Evolutionary conservation across 1,284 basidiomycete genomes (phyloP).

Genomic region (Rhodotorula sp.): DNA sequence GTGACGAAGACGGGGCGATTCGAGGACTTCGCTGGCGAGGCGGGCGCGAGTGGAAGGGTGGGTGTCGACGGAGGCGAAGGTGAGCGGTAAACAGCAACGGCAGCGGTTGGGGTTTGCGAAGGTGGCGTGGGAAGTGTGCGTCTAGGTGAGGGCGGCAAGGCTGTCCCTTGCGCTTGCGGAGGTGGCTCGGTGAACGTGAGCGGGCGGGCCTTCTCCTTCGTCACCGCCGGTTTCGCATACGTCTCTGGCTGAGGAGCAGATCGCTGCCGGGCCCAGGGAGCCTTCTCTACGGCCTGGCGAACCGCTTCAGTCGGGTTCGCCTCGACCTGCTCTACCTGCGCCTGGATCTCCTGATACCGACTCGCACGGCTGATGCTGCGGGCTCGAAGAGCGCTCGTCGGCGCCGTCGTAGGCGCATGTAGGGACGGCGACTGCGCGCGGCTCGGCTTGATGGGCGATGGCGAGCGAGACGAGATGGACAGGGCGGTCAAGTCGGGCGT

Average conservation of each 20-base stretch:
- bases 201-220: too few species aligned
- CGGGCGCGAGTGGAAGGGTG: too few species aligned
- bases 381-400: conserved; percentile 7
- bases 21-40: not conserved
- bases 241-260: not conserved
- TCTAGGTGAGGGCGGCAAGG: not conserved
- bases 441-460: conserved; percentile 12
- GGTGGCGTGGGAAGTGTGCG: not conserved
- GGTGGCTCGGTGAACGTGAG: not conserved
- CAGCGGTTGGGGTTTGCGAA: not conserved
- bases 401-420: not conserved
- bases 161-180: not conserved
- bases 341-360: not conserved
- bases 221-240: too few species aligned
- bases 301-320: conserved; percentile 11
- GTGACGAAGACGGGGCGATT: not conserved
- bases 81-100: not conserved
- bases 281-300: not conserved
- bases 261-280: not conserved
- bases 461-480: not conserved
- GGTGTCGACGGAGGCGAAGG: not conserved
- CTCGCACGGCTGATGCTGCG: conserved; percentile 21
- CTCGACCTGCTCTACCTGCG: not conserved
- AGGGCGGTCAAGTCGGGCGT: not conserved
- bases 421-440: not conserved